Percentiles rank a stretch among this genome's conserved stretches.
Evolutionary conservation across 2,329 filamentous ascomycete species (phyloP).

Genomic region (Pseudogymnoascus sp.): DNA sequence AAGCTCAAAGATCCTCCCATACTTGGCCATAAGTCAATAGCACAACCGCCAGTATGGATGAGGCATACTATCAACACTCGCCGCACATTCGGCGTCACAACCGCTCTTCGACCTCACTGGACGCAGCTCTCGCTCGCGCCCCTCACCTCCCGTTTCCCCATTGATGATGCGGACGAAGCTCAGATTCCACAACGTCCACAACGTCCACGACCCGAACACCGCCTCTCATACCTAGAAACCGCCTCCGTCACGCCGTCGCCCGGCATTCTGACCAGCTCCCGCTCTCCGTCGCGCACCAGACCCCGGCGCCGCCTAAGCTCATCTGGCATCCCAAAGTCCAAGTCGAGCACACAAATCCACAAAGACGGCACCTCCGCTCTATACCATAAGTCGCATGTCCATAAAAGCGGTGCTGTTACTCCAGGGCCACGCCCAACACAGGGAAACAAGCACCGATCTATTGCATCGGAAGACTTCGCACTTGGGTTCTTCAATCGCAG

Average conservation of each 20-base stretch:
- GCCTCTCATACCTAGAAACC: slow-evolving; percentile 52
- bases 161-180: slow-evolving; percentile 45
- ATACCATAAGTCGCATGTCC: slow-evolving; percentile 20
- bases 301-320: slow-evolving; percentile 31
- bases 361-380: slow-evolving; percentile 30
- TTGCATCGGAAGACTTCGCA: slow-evolving; percentile 21
- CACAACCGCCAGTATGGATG: slow-evolving; percentile 42
- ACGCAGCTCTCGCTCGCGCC: slow-evolving; percentile 58
- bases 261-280: slow-evolving; percentile 51
- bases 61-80: slow-evolving; percentile 55
- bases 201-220: slow-evolving; percentile 31
- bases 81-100: slow-evolving; percentile 51
- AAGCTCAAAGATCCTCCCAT: neutral
- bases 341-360: slow-evolving; percentile 48
- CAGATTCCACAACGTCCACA: slow-evolving; percentile 33
- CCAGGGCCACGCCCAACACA: slow-evolving; percentile 17
- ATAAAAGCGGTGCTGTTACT: slow-evolving; percentile 22
- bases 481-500: slow-evolving; percentile 10
- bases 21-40: neutral
- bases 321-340: slow-evolving; percentile 48
- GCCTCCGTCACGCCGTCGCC: slow-evolving; percentile 60
- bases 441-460: slow-evolving; percentile 18
- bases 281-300: slow-evolving; percentile 35
- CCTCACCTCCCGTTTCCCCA: slow-evolving; percentile 54
- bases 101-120: slow-evolving; percentile 52